Conservation (phyloP, 2,329 filamentous ascomycete species). For the Sarocladium brachiariae region DNA sequence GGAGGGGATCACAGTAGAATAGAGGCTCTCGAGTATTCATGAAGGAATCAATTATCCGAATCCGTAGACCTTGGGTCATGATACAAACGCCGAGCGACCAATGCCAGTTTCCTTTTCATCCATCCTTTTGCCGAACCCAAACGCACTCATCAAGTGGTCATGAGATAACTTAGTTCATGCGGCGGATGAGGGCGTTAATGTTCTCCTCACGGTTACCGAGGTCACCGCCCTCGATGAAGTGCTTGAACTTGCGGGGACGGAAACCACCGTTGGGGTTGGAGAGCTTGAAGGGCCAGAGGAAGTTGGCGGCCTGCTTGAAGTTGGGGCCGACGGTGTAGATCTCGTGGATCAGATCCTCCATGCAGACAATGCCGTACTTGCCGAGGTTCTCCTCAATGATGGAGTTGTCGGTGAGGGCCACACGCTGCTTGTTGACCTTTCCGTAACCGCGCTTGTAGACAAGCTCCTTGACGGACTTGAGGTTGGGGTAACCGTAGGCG, state of each 20-base stretch:
- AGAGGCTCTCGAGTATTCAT: conserved; percentile 35
- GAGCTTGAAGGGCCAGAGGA: conserved; percentile 99
- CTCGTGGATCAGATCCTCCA: conserved; percentile 99
- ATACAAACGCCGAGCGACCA: conserved; percentile 35
- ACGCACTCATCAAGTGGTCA: conserved; percentile 12
- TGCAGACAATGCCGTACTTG: conserved; percentile 98
- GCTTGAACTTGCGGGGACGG: conserved; percentile 95
- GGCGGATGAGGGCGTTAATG: conserved; percentile 92
- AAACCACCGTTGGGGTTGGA: conserved; percentile 97
- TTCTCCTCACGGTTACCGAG: conserved; percentile 97
- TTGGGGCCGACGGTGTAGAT: conserved; percentile 98
- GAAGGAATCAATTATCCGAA: conserved; percentile 31
- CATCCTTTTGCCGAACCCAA: conserved; percentile 16
- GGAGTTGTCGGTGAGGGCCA: conserved; percentile 93
- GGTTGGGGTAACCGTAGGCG: conserved; percentile 98
- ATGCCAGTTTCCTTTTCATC: conserved; percentile 26
- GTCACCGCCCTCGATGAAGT: conserved; percentile 98
- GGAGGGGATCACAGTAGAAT: conserved; percentile 8
- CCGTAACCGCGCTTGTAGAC: conserved; percentile 99
- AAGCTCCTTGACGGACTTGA: conserved; percentile 98
- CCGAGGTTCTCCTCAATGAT: conserved; percentile 95
- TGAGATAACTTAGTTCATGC: conserved; percentile 77
- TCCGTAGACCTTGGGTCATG: conserved; percentile 25
- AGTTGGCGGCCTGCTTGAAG: conserved; percentile 99
- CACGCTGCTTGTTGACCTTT: conserved; percentile 97